A percentile compares a stretch with the other conserved stretches of the same genome.
Evolutionary conservation across 2,329 filamentous ascomycete genomes (phyloP).

Genomic region (Pestalotiopsis fici): DNA sequence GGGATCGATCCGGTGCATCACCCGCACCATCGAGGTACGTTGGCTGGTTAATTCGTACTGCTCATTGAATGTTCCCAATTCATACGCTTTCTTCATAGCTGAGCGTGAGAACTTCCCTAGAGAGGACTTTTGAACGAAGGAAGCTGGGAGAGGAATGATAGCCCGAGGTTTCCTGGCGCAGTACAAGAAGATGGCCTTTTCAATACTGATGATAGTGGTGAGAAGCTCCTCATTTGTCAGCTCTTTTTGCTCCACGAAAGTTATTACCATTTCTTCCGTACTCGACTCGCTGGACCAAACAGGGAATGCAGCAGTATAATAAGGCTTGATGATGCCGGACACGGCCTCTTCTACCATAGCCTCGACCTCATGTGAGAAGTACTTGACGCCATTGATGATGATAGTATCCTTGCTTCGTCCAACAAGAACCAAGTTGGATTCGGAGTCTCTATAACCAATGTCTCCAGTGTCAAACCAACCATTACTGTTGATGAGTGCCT

Average conservation of each 20-base stretch:
- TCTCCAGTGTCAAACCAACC: constrained; percentile 46
- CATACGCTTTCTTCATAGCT: background rate
- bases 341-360: constrained; percentile 34
- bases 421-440: constrained; percentile 34
- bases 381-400: constrained; percentile 49
- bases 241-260: background rate
- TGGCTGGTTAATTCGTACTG: background rate
- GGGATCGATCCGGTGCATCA: background rate
- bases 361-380: constrained; percentile 37
- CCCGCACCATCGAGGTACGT: background rate
- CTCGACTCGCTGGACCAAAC: background rate
- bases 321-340: constrained; percentile 22
- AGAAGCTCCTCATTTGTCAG: background rate
- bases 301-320: constrained; percentile 41
- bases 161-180: constrained; percentile 3
- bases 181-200: background rate
- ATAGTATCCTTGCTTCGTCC: constrained; percentile 44
- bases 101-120: constrained; percentile 9
- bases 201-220: constrained; percentile 8
- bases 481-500: constrained; percentile 53
- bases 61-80: background rate
- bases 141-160: constrained; percentile 13
- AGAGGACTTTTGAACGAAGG: constrained; percentile 7
- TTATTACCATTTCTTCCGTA: constrained; percentile 9
- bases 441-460: constrained; percentile 31